These are phyloP conservation scores for Discostella stelligeroides DNA, from an alignment of 108 stramenopile species.

Conservation along the genomic window DNA sequence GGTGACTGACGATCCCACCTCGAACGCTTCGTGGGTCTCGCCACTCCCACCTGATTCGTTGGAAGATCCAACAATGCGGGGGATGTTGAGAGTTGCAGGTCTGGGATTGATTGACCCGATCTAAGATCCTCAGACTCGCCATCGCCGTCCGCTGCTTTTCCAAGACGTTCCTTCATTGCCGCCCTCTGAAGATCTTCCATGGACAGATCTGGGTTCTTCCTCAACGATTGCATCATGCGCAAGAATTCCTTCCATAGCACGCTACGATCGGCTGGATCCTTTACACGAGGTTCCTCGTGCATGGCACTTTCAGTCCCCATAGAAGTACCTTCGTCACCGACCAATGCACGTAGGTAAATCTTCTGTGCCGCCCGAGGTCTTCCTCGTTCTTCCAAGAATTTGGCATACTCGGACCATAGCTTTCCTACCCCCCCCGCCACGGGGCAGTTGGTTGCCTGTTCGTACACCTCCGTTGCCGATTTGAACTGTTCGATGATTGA, in stretches of 20 bases:
- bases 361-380: conserved; percentile 74
- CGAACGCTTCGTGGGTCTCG: conserved; percentile 59
- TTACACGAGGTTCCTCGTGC: conserved; percentile 45
- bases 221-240: conserved; percentile 68
- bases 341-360: conserved; percentile 76
- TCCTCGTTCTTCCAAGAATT: conserved; percentile 74
- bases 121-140: neutral
- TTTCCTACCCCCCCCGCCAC: conserved; percentile 65
- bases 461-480: conserved; percentile 84
- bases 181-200: conserved; percentile 67
- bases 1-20: conserved; percentile 47
- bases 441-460: conserved; percentile 72
- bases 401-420: conserved; percentile 81
- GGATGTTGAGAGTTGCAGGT: conserved; percentile 7
- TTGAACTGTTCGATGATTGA: conserved; percentile 79
- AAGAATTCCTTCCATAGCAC: conserved; percentile 84
- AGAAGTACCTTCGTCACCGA: conserved; percentile 41
- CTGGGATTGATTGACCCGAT: neutral
- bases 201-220: conserved; percentile 67
- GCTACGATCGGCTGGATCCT: conserved; percentile 65
- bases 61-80: neutral
- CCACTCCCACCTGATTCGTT: conserved; percentile 10
- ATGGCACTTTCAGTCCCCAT: neutral
- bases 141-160: neutral
- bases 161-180: conserved; percentile 62